Conservation (phyloP, 2,329 filamentous ascomycete species). For the Aspergillus versicolor region DNA sequence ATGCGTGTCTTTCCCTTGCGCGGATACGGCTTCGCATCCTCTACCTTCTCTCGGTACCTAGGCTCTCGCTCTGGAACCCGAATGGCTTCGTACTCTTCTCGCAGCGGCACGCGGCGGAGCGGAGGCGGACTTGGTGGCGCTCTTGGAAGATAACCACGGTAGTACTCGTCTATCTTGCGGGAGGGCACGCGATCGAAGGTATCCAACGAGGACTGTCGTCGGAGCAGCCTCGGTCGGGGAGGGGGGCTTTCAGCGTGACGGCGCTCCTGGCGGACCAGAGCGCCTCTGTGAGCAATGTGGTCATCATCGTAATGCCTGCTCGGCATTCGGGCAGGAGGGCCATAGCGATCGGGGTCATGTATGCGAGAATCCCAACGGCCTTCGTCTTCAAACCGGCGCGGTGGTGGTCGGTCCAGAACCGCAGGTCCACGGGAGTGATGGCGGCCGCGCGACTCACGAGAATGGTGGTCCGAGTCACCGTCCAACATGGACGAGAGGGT, state of each 20-base stretch:
- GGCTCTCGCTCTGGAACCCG: constrained; percentile 64
- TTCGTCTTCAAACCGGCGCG: constrained; percentile 36
- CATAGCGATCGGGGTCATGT: constrained; percentile 42
- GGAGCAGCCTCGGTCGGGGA: constrained; percentile 66
- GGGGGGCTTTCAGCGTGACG: constrained; percentile 56
- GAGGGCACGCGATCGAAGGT: constrained; percentile 78
- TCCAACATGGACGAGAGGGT: constrained; percentile 36
- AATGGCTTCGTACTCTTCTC: constrained; percentile 65
- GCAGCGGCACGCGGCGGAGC: constrained; percentile 47
- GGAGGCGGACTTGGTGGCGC: constrained; percentile 62
- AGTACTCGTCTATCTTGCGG: constrained; percentile 48
- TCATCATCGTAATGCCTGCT: constrained; percentile 44
- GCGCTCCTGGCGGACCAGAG: constrained; percentile 58
- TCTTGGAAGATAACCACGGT: constrained; percentile 44
- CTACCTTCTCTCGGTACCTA: constrained; percentile 28
- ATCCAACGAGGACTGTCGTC: constrained; percentile 85
- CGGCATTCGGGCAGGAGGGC: constrained; percentile 41
- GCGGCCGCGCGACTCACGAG: constrained; percentile 45
- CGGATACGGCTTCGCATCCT: constrained; percentile 55
- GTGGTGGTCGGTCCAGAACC: constrained; percentile 36
- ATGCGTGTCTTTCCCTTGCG: constrained; percentile 89
- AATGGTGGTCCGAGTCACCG: constrained; percentile 44
- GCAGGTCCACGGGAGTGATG: constrained; percentile 35
- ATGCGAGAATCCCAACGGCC: constrained; percentile 43
- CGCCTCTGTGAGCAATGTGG: constrained; percentile 48